Evolutionary conservation across 2,329 filamentous ascomycete species (phyloP).

Genomic region (Emmonsia crescens): DNA sequence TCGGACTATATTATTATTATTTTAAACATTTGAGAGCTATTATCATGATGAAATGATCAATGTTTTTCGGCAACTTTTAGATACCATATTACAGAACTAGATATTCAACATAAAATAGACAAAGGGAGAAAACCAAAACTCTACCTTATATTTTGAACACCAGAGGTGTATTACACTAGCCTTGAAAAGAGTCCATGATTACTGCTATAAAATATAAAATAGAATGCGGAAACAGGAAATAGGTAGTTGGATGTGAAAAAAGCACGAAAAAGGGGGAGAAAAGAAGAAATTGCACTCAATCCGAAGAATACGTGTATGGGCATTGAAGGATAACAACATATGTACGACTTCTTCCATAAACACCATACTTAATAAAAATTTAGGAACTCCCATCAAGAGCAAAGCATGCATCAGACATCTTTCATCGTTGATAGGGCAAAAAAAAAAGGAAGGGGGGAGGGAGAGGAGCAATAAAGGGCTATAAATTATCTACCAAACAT

Average conservation of each 20-base stretch:
- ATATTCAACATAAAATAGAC: background rate
- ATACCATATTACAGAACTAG: background rate
- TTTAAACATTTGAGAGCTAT: background rate
- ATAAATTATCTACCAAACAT: conserved; percentile 1
- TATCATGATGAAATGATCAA: background rate
- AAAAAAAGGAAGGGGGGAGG: background rate
- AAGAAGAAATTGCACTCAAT: background rate
- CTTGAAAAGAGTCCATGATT: background rate
- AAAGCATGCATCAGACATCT: background rate
- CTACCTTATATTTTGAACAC: conserved; percentile 2
- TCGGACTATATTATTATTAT: background rate
- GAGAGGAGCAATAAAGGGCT: conserved; percentile 3
- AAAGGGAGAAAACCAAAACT: background rate
- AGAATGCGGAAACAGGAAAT: conserved; percentile 8
- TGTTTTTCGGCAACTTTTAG: background rate
- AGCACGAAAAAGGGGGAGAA: background rate
- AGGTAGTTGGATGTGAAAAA: background rate
- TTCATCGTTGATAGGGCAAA: background rate
- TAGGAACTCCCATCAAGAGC: background rate
- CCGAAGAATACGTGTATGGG: background rate
- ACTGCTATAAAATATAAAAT: conserved; percentile 5
- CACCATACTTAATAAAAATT: background rate
- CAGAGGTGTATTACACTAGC: background rate
- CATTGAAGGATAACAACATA: background rate
- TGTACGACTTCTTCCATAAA: background rate